phyloP scores from a whole-genome alignment of 768 basidiomycete species.

The Phanerochaete sordida region DNA sequence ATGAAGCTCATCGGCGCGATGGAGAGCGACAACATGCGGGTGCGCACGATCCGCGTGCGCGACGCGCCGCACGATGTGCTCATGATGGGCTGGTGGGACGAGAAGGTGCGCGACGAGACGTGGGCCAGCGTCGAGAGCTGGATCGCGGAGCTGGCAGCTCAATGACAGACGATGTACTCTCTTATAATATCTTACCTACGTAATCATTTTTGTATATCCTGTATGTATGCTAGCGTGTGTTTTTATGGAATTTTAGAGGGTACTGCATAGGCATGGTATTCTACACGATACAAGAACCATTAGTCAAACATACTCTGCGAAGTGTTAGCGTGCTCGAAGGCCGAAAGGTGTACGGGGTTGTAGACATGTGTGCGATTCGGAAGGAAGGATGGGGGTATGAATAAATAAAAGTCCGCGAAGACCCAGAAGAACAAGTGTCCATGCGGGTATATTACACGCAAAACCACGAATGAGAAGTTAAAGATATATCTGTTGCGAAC shows the following conservation, averaged over 20 bases:
- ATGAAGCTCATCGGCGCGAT: conserved; percentile 33
- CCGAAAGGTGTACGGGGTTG: not conserved
- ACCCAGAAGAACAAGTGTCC: not conserved
- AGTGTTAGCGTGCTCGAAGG: not conserved
- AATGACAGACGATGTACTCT: not conserved
- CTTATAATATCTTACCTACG: not conserved
- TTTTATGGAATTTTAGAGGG: not conserved
- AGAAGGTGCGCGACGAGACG: conserved; percentile 31
- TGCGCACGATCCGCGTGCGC: conserved; percentile 23
- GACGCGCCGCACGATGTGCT: conserved; percentile 41
- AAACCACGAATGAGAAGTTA: not conserved
- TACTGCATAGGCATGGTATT: not conserved
- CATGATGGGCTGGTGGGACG: conserved; percentile 47
- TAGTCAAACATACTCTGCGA: not conserved
- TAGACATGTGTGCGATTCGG: not conserved
- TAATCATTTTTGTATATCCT: not conserved
- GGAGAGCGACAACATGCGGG: conserved; percentile 24
- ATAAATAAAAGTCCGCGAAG: not conserved
- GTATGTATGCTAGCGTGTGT: not conserved
- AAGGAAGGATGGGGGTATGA: not conserved
- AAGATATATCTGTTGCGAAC: no score
- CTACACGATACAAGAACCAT: not conserved
- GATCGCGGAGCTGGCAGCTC: conserved; percentile 18
- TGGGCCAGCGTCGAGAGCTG: conserved; percentile 37
- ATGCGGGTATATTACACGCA: not conserved